These are phyloP conservation scores for Aspergillus sp. DNA, from an alignment of 2,329 filamentous ascomycete species.

Conservation along the genomic window DNA sequence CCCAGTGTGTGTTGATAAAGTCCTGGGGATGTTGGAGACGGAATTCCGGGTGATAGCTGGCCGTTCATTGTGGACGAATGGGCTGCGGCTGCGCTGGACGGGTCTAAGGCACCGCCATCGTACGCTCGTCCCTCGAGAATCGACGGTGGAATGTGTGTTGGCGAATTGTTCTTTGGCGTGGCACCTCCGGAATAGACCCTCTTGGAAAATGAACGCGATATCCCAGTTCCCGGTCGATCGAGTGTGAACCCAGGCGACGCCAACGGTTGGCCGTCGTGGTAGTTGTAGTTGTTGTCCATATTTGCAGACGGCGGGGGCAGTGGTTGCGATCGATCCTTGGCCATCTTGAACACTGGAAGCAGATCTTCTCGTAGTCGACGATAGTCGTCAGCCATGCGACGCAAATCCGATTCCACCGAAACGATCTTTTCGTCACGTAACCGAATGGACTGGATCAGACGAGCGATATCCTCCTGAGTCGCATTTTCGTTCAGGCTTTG, in stretches of 20 bases:
- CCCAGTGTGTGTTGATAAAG: slow-evolving; percentile 34
- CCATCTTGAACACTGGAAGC: slow-evolving; percentile 78
- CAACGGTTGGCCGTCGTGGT: slow-evolving; percentile 34
- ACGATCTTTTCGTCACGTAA: slow-evolving; percentile 85
- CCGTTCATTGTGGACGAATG: slow-evolving; percentile 63
- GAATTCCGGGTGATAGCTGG: slow-evolving; percentile 43
- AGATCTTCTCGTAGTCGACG: slow-evolving; percentile 82
- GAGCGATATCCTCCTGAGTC: slow-evolving; percentile 85
- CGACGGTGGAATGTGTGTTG: slow-evolving; percentile 59
- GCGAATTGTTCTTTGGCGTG: slow-evolving; percentile 67
- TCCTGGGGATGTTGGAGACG: slow-evolving; percentile 39
- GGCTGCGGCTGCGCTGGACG: slow-evolving; percentile 60
- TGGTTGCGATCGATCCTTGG: slow-evolving; percentile 85
- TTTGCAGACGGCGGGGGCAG: slow-evolving; percentile 52
- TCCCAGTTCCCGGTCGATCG: slow-evolving; percentile 42
- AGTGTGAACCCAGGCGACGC: slow-evolving; percentile 21
- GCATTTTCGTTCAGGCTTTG: slow-evolving; percentile 79
- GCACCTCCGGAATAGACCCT: slow-evolving; percentile 60
- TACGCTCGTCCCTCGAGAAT: slow-evolving; percentile 59
- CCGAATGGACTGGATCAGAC: slow-evolving; percentile 80
- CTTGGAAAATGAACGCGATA: slow-evolving; percentile 68
- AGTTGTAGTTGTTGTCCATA: slow-evolving; percentile 13
- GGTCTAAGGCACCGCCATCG: slow-evolving; percentile 50
- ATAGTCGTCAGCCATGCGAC: slow-evolving; percentile 80
- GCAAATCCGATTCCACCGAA: slow-evolving; percentile 72